phyloP scores from a whole-genome alignment of 1,139 yeast species.

The Saccharomyces hybrid region DNA sequence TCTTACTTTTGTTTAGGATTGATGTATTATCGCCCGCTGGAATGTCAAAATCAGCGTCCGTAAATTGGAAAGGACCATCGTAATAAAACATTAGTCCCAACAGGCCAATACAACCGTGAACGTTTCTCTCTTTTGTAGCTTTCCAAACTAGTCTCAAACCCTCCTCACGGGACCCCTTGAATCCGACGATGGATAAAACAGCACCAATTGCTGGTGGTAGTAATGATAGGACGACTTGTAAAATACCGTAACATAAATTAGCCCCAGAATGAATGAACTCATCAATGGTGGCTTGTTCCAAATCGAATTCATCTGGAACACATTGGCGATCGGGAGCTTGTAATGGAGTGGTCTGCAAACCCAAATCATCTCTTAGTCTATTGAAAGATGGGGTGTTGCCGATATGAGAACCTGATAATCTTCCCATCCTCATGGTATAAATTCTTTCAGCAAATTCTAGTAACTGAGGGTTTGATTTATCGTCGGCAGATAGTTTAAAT shows the following conservation, averaged over 20 bases:
- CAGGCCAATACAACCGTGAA: constrained; percentile 87
- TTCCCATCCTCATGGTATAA: constrained; percentile 52
- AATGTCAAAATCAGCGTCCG: constrained; percentile 73
- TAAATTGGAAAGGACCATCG: constrained; percentile 91
- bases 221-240: constrained; percentile 82
- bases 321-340: constrained; percentile 9
- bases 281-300: constrained; percentile 56
- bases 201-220: constrained; percentile 89
- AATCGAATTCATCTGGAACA: constrained; percentile 19
- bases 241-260: constrained; percentile 81
- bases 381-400: constrained; percentile 42
- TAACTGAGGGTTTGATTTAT: constrained; percentile 43
- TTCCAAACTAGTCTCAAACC: constrained; percentile 86
- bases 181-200: constrained; percentile 84
- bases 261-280: constrained; percentile 92
- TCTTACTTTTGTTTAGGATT: constrained; percentile 3
- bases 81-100: constrained; percentile 77
- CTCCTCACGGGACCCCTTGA: constrained; percentile 74
- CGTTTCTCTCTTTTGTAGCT: constrained; percentile 66
- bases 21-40: constrained; percentile 6
- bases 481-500: constrained; percentile 34
- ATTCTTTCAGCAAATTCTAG: constrained; percentile 50
- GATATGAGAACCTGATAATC: constrained; percentile 57
- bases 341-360: constrained; percentile 20
- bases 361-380: constrained; percentile 38